Evolutionary conservation across 2,329 filamentous ascomycete species (phyloP).

Genomic region (Curvularia lunata): DNA sequence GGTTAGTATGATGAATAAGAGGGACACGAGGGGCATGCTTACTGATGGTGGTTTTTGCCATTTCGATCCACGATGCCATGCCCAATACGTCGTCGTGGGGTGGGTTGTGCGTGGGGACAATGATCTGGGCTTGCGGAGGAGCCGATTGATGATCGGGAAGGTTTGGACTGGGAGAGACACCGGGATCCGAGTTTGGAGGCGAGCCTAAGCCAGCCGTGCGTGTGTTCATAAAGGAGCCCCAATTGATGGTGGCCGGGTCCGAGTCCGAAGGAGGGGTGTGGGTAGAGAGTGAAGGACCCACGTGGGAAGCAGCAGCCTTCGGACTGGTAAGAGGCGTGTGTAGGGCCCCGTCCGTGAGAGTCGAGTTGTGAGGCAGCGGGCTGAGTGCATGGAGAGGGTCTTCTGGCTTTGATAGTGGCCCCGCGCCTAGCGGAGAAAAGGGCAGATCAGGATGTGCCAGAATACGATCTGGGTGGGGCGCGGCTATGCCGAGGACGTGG

Average conservation of each 20-base stretch:
- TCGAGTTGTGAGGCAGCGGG: constrained; percentile 32
- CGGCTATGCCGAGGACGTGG: constrained; percentile 58
- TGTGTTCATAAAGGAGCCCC: constrained; percentile 48
- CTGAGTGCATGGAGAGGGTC: constrained; percentile 51
- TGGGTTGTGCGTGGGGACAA: constrained; percentile 35
- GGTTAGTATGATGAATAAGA: constrained; percentile 14
- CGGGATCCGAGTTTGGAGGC: constrained; percentile 49
- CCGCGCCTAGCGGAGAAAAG: constrained; percentile 44
- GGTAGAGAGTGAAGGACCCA: constrained; percentile 49
- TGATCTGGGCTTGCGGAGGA: constrained; percentile 33
- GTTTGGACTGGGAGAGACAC: constrained; percentile 37
- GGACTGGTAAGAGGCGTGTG: constrained; percentile 26
- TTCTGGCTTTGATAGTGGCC: constrained; percentile 49
- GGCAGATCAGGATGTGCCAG: constrained; percentile 31
- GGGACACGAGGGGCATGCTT: constrained; percentile 18
- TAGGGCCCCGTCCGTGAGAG: constrained; percentile 24
- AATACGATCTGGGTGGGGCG: constrained; percentile 54
- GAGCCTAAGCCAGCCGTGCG: constrained; percentile 48
- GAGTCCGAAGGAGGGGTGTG: constrained; percentile 56
- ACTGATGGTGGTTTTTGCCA: constrained; percentile 43
- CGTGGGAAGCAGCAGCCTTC: constrained; percentile 29
- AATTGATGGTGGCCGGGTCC: constrained; percentile 51
- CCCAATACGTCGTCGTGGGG: constrained; percentile 30
- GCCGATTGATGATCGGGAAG: constrained; percentile 28
- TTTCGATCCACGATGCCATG: constrained; percentile 43